Evolutionary conservation across 495 filamentous ascomycete genomes (phyloP).

Genomic region (Penicillium cinerascens): DNA sequence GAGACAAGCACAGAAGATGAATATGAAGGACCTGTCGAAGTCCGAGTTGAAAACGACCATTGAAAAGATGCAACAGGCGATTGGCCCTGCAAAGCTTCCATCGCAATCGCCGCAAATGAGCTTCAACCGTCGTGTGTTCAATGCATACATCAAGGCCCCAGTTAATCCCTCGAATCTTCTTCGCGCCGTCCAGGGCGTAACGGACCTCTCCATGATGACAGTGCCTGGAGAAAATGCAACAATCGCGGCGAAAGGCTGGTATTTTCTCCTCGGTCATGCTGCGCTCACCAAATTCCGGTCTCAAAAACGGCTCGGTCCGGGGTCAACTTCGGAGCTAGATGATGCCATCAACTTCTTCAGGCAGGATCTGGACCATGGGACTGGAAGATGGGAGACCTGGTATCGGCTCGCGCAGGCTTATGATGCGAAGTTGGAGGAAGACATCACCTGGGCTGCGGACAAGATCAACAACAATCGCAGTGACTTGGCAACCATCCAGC

Average conservation of each 20-base stretch:
- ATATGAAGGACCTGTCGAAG: conserved; percentile 87
- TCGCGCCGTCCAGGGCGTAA: conserved; percentile 70
- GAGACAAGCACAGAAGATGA: conserved; percentile 72
- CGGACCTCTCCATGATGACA: conserved; percentile 54
- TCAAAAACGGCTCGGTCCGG: conserved; percentile 72
- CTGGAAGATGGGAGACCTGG: conserved; percentile 93
- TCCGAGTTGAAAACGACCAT: conserved; percentile 83
- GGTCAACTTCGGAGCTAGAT: conserved; percentile 80
- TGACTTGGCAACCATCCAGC: conserved; percentile 72
- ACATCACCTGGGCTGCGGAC: conserved; percentile 90
- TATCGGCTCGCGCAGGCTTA: conserved; percentile 90
- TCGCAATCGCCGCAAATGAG: conserved; percentile 63
- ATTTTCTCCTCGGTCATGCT: conserved; percentile 85
- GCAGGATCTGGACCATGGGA: conserved; percentile 80
- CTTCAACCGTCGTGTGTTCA: conserved; percentile 72
- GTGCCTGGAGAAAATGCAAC: conserved; percentile 49
- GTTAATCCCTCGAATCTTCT: conserved; percentile 81
- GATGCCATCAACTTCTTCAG: conserved; percentile 77
- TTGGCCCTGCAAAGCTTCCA: conserved; percentile 61
- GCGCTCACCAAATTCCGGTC: conserved; percentile 83
- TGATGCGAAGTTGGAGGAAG: conserved; percentile 87
- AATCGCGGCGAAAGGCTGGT: conserved; percentile 84
- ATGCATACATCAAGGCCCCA: conserved; percentile 69
- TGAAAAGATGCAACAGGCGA: conserved; percentile 79
- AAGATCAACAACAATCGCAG: conserved; percentile 83